A percentile compares a stretch with the other conserved stretches of the same genome.
These are phyloP conservation scores for Epichloe amarillans DNA, from an alignment of 2,329 filamentous ascomycete genomes.

Conservation along the genomic window DNA sequence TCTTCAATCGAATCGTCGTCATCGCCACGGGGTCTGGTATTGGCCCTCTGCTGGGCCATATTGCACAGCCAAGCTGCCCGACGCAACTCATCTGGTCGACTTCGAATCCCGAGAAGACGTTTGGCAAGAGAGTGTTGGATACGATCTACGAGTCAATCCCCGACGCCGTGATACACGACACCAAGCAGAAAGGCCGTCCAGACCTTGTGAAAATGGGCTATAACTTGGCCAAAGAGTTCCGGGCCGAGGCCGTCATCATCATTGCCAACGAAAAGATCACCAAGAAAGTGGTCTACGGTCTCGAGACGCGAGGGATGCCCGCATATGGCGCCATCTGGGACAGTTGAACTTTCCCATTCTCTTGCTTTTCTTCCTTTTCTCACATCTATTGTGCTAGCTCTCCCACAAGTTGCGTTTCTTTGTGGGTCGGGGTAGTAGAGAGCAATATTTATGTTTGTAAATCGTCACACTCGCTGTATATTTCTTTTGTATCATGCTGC, in stretches of 20 bases:
- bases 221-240: slow-evolving; percentile 41
- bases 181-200: slow-evolving; percentile 41
- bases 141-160: slow-evolving; percentile 44
- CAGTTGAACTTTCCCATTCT: slow-evolving; percentile 15
- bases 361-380: background rate
- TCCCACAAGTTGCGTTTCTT: background rate
- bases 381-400: background rate
- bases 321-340: slow-evolving; percentile 68
- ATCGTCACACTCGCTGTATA: background rate
- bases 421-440: background rate
- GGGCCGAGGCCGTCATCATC: slow-evolving; percentile 57
- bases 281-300: slow-evolving; percentile 51
- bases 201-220: slow-evolving; percentile 38
- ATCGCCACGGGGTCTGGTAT: slow-evolving; percentile 64
- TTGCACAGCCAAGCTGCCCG: slow-evolving; percentile 35
- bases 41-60: slow-evolving; percentile 49
- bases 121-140: slow-evolving; percentile 42
- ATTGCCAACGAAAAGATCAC: slow-evolving; percentile 59
- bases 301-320: slow-evolving; percentile 51
- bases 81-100: slow-evolving; percentile 59
- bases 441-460: background rate
- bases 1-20: slow-evolving; percentile 53
- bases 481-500: background rate
- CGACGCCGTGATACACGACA: slow-evolving; percentile 55
- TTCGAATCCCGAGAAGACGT: slow-evolving; percentile 46